A percentile compares a stretch with the other conserved stretches of the same genome.
These are phyloP conservation scores for Taphrina betulina DNA, from an alignment of 1,139 yeast species.

Conservation along the genomic window DNA sequence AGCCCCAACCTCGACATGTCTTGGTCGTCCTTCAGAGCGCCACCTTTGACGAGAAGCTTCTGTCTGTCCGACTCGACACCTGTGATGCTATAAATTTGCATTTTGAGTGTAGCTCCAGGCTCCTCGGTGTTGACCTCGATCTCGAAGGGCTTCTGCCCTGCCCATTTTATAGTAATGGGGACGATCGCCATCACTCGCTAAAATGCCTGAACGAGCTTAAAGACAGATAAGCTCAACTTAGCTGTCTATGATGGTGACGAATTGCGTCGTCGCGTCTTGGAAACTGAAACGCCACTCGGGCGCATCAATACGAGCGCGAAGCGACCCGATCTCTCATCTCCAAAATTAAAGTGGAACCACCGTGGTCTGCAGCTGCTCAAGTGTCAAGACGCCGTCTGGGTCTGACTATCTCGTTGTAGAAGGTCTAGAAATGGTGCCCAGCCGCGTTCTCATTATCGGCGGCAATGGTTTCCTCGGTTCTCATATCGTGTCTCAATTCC, in stretches of 20 bases:
- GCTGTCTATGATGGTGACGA: no score
- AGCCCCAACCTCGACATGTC: constrained; percentile 48
- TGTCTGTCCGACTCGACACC: constrained; percentile 84
- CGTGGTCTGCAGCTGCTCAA: no score
- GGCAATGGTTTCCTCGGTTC: constrained; percentile 78
- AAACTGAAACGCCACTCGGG: no score
- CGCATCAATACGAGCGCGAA: no score
- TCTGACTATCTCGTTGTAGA: no score
- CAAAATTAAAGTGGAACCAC: no score
- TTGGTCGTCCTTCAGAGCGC: constrained; percentile 32
- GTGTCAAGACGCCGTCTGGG: no score
- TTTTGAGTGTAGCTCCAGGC: constrained; percentile 66
- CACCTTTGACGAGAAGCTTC: constrained; percentile 69
- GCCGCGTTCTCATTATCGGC: constrained; percentile 22
- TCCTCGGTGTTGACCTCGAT: constrained; percentile 56
- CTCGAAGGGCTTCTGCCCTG: constrained; percentile 57
- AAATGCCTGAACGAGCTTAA: no score
- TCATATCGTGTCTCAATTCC: constrained; percentile 82
- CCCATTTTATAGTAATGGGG: constrained; percentile 32
- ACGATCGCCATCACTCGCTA: constrained; percentile 7
- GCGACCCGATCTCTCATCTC: no score
- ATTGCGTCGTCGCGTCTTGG: background rate
- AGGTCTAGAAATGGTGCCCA: background rate
- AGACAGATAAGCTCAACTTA: no score
- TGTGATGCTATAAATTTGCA: constrained; percentile 68